These are phyloP conservation scores for Symbiodinium pilosum DNA, from an alignment of 73 alveolate genomes.

Conservation along the genomic window DNA sequence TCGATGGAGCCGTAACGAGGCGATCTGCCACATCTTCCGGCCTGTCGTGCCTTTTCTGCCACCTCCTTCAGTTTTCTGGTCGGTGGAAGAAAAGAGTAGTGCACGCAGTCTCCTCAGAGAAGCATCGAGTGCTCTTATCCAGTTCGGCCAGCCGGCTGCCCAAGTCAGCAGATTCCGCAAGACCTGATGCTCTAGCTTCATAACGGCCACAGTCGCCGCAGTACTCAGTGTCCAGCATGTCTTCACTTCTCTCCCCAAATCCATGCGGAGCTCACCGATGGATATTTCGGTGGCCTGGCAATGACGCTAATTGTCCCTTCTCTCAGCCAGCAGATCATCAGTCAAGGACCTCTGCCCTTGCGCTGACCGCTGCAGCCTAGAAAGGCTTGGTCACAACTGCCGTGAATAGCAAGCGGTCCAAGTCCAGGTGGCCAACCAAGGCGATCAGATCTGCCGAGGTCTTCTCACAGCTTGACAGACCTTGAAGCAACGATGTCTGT, in stretches of 20 bases:
- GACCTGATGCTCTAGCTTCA: background rate
- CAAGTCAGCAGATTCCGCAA: background rate
- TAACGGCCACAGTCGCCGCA: background rate
- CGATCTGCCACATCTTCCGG: background rate
- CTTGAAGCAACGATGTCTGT: background rate
- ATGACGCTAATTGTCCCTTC: background rate
- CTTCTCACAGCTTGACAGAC: background rate
- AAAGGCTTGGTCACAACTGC: background rate
- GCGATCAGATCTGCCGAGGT: background rate
- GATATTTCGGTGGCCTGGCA: background rate
- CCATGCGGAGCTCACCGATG: background rate
- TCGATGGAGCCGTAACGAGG: too few relatives aligned
- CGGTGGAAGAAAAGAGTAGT: background rate
- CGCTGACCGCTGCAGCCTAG: background rate
- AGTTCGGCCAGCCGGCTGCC: background rate
- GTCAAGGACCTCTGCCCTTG: background rate
- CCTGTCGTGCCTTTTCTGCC: background rate
- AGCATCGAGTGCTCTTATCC: background rate
- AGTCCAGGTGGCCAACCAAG: background rate
- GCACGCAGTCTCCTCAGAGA: background rate
- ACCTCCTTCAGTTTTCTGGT: background rate
- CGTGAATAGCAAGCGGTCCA: background rate
- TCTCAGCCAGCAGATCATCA: background rate
- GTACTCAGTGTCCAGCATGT: background rate
- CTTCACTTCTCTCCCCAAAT: background rate